Evolutionary conservation across 192 early-diverging fungal genomes (phyloP).

Genomic region (Spizellomyces sp.): DNA sequence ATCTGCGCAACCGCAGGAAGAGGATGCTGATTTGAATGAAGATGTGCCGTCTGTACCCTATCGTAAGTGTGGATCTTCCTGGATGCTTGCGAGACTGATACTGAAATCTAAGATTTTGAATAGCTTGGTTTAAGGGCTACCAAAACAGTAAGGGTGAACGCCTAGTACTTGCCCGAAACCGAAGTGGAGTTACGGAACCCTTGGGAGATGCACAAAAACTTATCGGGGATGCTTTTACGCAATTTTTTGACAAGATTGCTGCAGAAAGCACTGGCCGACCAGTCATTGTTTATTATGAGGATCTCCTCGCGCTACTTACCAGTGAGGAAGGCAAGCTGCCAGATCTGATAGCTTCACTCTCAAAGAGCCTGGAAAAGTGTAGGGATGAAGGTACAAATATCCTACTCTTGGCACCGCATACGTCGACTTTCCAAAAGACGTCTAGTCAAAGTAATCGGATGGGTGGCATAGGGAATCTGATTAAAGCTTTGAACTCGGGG

Average conservation of each 20-base stretch:
- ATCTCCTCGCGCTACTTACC: background rate
- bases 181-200: background rate
- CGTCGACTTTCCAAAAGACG: background rate
- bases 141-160: background rate
- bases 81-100: too few species aligned
- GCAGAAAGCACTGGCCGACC: background rate
- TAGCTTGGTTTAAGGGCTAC: background rate
- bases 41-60: constrained; percentile 3
- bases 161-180: background rate
- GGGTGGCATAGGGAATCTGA: background rate
- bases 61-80: background rate
- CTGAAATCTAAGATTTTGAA: too few species aligned
- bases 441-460: background rate
- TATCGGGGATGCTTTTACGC: background rate
- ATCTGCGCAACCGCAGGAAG: background rate
- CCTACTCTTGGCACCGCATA: background rate
- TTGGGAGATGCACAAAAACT: background rate
- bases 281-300: background rate
- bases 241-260: background rate
- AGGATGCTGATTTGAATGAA: background rate
- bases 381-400: background rate
- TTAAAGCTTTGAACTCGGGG: background rate
- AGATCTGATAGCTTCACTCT: background rate
- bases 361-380: background rate
- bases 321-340: background rate